A percentile compares a stretch with the other conserved stretches of the same genome.
Evolutionary conservation across 495 filamentous ascomycete species (phyloP).

Genomic region (Penicillium roqueforti): DNA sequence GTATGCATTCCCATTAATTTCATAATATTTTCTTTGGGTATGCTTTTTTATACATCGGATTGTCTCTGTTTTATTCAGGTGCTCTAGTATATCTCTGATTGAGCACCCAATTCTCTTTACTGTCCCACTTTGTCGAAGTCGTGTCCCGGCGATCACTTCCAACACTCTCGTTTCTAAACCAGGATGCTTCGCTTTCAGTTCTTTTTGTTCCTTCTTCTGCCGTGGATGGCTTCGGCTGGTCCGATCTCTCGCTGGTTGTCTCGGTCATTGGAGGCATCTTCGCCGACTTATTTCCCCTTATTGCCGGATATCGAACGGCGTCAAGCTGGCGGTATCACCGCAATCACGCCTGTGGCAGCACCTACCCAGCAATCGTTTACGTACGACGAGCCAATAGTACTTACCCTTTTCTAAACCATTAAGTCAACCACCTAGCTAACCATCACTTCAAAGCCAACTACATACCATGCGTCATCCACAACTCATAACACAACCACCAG

Average conservation of each 20-base stretch:
- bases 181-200: constrained; percentile 25
- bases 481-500: background rate
- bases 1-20: background rate
- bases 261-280: background rate
- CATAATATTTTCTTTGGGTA: background rate
- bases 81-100: constrained; percentile 9
- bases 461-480: background rate
- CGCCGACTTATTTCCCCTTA: background rate
- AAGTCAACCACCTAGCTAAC: background rate
- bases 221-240: constrained; percentile 32
- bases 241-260: constrained; percentile 28
- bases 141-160: background rate
- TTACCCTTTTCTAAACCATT: background rate
- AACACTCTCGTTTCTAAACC: constrained; percentile 2
- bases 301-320: background rate
- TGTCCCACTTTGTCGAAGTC: background rate
- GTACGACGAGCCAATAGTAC: background rate
- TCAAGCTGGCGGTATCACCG: constrained; percentile 10
- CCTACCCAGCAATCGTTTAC: constrained; percentile 1
- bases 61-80: background rate
- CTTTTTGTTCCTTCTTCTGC: constrained; percentile 17
- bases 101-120: constrained; percentile 3
- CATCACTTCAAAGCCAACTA: background rate
- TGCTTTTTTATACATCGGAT: background rate
- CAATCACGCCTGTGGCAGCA: constrained; percentile 18